Conservation (phyloP, 2,329 filamentous ascomycete genomes). For the Cladophialophora psammophila region DNA sequence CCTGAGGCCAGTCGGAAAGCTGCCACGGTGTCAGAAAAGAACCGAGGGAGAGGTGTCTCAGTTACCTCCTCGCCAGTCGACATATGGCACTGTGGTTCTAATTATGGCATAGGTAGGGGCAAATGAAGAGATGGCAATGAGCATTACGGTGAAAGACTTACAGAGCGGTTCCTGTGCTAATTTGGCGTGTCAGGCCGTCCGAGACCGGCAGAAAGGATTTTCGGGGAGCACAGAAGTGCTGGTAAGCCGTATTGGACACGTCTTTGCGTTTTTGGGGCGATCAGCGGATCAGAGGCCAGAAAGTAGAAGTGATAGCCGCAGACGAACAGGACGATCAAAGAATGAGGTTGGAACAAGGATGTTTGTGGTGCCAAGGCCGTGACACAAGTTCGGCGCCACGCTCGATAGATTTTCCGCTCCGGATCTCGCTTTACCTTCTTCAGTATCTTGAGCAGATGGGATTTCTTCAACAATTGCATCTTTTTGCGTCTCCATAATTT, state of each 20-base stretch:
- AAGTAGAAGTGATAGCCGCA: slow-evolving; percentile 8
- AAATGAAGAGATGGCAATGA: not conserved
- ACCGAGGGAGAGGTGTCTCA: slow-evolving; percentile 13
- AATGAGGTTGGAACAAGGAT: slow-evolving; percentile 34
- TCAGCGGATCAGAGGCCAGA: slow-evolving; percentile 5
- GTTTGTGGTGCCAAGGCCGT: slow-evolving; percentile 17
- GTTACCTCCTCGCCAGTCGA: not conserved
- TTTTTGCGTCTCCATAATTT: slow-evolving; percentile 9
- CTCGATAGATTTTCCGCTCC: slow-evolving; percentile 23
- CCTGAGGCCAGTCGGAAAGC: slow-evolving; percentile 6
- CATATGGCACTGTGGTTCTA: slow-evolving; percentile 3
- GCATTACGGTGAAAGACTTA: not conserved
- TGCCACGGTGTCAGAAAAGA: slow-evolving; percentile 1
- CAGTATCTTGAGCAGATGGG: slow-evolving; percentile 5
- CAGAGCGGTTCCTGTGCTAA: not conserved
- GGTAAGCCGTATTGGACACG: not conserved
- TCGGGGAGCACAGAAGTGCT: not conserved
- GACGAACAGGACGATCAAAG: slow-evolving; percentile 7
- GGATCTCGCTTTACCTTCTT: not conserved
- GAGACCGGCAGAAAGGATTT: not conserved
- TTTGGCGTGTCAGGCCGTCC: not conserved
- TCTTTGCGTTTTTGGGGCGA: not conserved
- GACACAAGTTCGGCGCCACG: slow-evolving; percentile 10
- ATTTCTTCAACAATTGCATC: slow-evolving; percentile 22
- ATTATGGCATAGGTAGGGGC: slow-evolving; percentile 5